These are phyloP conservation scores for Phoma sp. DNA, from an alignment of 2,329 filamentous ascomycete species.

Conservation along the genomic window DNA sequence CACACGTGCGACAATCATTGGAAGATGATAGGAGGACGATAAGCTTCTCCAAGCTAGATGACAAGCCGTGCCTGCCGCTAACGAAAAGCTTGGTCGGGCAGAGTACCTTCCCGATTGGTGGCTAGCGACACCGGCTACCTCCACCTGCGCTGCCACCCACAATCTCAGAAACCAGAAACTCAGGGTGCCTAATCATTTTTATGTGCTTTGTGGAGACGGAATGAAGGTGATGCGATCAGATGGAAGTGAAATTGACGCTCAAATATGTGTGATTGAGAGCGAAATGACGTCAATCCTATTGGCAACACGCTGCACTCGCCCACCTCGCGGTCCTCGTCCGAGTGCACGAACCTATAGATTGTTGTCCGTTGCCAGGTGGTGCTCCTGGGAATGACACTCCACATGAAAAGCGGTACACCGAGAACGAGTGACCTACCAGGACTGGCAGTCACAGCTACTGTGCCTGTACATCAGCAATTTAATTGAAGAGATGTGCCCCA, in stretches of 20 bases:
- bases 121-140: constrained; percentile 20
- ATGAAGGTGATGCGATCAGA: too few relatives aligned
- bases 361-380: constrained; percentile 58
- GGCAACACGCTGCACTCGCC: constrained; percentile 47
- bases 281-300: too few relatives aligned
- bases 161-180: background rate
- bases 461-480: constrained; percentile 59
- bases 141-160: background rate
- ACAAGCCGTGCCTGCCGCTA: constrained; percentile 17
- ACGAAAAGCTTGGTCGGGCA: constrained; percentile 25
- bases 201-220: background rate
- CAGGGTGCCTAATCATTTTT: background rate
- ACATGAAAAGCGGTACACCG: constrained; percentile 59
- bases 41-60: constrained; percentile 28
- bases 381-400: constrained; percentile 58
- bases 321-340: constrained; percentile 62
- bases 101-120: constrained; percentile 28
- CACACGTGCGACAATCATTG: constrained; percentile 25
- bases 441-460: constrained; percentile 63
- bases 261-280: too few relatives aligned
- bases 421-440: constrained; percentile 53
- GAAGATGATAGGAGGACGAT: constrained; percentile 20
- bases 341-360: constrained; percentile 54
- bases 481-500: constrained; percentile 61
- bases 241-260: too few relatives aligned